These are phyloP conservation scores for Rhododendron vialii DNA, from an alignment of 148 eudicot genomes.

Conservation along the genomic window DNA sequence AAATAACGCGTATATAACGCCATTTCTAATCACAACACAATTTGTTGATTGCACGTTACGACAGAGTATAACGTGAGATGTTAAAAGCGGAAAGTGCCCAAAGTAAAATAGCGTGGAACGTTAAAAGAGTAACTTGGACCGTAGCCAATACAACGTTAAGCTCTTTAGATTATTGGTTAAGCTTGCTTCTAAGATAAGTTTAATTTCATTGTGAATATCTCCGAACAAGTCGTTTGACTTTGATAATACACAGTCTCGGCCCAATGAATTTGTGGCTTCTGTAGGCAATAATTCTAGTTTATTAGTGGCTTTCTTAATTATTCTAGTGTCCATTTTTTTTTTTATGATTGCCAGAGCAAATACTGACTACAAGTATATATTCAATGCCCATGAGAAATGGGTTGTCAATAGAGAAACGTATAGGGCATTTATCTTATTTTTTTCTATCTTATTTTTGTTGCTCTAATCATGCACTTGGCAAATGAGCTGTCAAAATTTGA, in stretches of 20 bases:
- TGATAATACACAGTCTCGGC: background rate
- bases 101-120: background rate
- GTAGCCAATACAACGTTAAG: background rate
- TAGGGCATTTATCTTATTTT: background rate
- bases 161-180: background rate
- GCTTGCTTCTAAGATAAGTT: background rate
- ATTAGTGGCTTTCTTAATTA: background rate
- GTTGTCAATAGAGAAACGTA: background rate
- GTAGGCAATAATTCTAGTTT: background rate
- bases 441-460: background rate
- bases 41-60: background rate
- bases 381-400: background rate
- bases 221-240: background rate
- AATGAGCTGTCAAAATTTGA: background rate
- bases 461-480: background rate
- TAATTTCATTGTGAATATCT: background rate
- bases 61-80: too few relatives aligned
- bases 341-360: background rate
- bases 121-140: background rate
- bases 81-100: background rate
- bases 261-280: background rate
- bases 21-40: background rate
- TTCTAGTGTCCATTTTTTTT: background rate
- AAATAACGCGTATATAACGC: background rate
- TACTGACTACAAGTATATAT: background rate